Percentiles rank a stretch among this genome's conserved stretches.
These are phyloP conservation scores for Blastocystis sp. DNA, from an alignment of 352 stramenopile species.

Conservation along the genomic window DNA sequence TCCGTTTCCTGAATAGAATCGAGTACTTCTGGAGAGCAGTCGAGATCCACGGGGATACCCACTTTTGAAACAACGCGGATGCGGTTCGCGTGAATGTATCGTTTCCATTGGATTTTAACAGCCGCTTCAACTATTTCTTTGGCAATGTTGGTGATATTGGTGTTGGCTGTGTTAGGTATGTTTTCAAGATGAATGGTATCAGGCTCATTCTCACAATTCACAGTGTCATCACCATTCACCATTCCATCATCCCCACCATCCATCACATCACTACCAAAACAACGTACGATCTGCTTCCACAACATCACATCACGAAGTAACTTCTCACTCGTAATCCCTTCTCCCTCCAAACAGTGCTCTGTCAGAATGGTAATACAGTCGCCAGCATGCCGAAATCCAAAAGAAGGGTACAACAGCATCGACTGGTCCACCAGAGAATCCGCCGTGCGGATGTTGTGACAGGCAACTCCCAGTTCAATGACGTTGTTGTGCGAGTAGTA, in stretches of 20 bases:
- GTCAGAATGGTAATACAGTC: background rate
- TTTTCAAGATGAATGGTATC: too few species aligned
- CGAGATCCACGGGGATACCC: background rate
- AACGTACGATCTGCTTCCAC: background rate
- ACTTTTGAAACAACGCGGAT: background rate
- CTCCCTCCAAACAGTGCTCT: background rate
- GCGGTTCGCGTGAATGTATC: background rate
- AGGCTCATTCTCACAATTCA: too few species aligned
- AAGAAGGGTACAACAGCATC: constrained; percentile 14
- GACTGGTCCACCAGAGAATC: background rate
- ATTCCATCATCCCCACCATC: too few species aligned
- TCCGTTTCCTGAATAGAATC: background rate
- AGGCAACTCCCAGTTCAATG: constrained; percentile 10
- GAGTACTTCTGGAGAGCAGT: background rate
- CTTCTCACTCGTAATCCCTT: background rate
- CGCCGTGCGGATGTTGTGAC: background rate
- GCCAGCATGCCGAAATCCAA: constrained; percentile 31
- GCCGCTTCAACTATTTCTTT: too few species aligned
- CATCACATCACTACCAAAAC: too few species aligned
- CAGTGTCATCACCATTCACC: too few species aligned
- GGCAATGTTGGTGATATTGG: too few species aligned
- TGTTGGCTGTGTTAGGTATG: too few species aligned
- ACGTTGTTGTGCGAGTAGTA: constrained; percentile 46
- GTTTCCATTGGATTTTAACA: too few species aligned
- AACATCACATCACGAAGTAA: background rate